A percentile compares a stretch with the other conserved stretches of the same genome.
phyloP scores from a whole-genome alignment of 2,329 filamentous ascomycete genomes.

The Exserohilum turcica region DNA sequence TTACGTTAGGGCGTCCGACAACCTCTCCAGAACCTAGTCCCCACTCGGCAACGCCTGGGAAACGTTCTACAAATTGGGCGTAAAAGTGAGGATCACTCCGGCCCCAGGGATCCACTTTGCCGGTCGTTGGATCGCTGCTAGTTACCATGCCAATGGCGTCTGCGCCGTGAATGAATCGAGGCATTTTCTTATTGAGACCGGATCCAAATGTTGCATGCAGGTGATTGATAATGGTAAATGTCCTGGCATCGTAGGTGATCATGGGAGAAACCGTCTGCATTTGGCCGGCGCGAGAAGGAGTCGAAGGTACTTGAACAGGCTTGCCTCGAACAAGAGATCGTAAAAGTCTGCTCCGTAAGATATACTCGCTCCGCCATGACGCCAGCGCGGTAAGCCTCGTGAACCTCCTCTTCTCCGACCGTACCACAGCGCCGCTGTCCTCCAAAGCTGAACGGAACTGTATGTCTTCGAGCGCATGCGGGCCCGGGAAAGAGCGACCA shows the following conservation, averaged over 20 bases:
- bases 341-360: slow-evolving; percentile 81
- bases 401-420: slow-evolving; percentile 78
- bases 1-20: slow-evolving; percentile 78
- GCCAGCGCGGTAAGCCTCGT: slow-evolving; percentile 79
- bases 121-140: slow-evolving; percentile 76
- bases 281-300: slow-evolving; percentile 59
- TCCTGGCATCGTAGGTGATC: slow-evolving; percentile 82
- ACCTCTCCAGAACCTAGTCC: slow-evolving; percentile 77
- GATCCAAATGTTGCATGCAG: slow-evolving; percentile 77
- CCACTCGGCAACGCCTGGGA: slow-evolving; percentile 73
- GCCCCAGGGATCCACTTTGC: slow-evolving; percentile 82
- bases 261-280: slow-evolving; percentile 73
- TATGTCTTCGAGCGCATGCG: slow-evolving; percentile 59
- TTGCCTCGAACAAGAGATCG: slow-evolving; percentile 83
- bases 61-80: slow-evolving; percentile 77
- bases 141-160: slow-evolving; percentile 79
- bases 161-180: slow-evolving; percentile 81
- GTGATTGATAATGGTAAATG: slow-evolving; percentile 78
- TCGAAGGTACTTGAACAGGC: slow-evolving; percentile 62
- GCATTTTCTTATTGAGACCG: slow-evolving; percentile 69
- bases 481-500: slow-evolving; percentile 84
- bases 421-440: slow-evolving; percentile 53
- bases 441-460: slow-evolving; percentile 53
- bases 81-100: slow-evolving; percentile 75
- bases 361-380: slow-evolving; percentile 97